Evolutionary conservation across 2,329 filamentous ascomycete genomes (phyloP), one percentile per base, ranked within the genome.

Genomic region (Paraphoma sp.): DNA sequence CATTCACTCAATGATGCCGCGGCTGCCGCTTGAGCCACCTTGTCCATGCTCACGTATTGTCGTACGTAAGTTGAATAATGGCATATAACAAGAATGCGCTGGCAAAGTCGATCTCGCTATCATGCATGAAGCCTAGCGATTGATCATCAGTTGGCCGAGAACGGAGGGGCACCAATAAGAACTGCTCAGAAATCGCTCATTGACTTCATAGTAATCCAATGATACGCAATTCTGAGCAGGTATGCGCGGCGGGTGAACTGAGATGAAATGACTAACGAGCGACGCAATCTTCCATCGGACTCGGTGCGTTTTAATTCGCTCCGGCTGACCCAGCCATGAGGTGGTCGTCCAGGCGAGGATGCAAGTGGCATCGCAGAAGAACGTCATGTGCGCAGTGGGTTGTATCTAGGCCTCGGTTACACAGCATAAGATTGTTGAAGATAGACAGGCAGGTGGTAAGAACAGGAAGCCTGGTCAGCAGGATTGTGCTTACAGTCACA

Each of bases 391-490:
- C 18, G 18, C 30, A 23, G 23, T 23, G 23, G 23, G 23, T 23
- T 23, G 43, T 48, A 33, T 40, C 42, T 44, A 28, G 29, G 43
- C 40, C 30, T 23, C 33, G 51, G 51, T 53, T 48, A 30, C 51
- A 48, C 45, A 16, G 29, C 51, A 53, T 48, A 17, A 23, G 12
- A 10, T 8, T 44, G 40, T 48, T 38, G 45, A 40, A 30, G 33
- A 14, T 45, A 36, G 44, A 10, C 16, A 45, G 31, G 14, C 17
- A 14, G 44, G 42, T 48, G 45, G 38, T 48, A 54, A 45, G 41
- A 48, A 54, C 51, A 48, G 41, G 45, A 44, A 54, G 45, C 51
- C 23, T 48, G 31, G 30, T 28, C 40, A 30, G 44, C 44, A 30
- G 14, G 14, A 45, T 3, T 23, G 23, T 23, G 23, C 23, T 23